These are phyloP conservation scores for Mycena alexandri DNA, from an alignment of 768 basidiomycete species.

Conservation along the genomic window DNA sequence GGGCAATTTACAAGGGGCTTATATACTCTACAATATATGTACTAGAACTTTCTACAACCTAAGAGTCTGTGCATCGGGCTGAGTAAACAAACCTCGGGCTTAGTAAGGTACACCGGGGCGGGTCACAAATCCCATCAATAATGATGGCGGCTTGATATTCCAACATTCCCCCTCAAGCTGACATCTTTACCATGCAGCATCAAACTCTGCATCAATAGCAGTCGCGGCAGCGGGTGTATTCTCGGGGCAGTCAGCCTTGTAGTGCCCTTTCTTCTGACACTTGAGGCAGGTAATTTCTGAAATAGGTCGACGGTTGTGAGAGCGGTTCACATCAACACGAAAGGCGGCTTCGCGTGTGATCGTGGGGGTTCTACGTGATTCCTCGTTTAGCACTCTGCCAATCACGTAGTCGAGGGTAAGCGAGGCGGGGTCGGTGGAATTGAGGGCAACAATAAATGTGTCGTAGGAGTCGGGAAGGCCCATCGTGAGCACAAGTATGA, in stretches of 20 bases:
- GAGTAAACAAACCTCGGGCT: too few relatives aligned
- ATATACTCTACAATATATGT: too few relatives aligned
- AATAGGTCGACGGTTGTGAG: neutral
- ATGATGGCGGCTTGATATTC: too few relatives aligned
- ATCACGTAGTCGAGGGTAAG: constrained; percentile 39
- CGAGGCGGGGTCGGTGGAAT: constrained; percentile 27
- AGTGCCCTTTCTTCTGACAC: constrained; percentile 19
- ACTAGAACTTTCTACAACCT: too few relatives aligned
- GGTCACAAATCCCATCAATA: too few relatives aligned
- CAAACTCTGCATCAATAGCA: too few relatives aligned
- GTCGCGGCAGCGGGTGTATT: neutral
- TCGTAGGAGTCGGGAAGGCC: constrained; percentile 31
- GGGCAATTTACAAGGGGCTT: too few relatives aligned
- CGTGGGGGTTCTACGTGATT: constrained; percentile 22
- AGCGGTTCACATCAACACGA: neutral
- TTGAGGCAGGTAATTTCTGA: constrained; percentile 21
- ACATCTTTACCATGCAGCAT: too few relatives aligned
- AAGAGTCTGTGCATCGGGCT: too few relatives aligned
- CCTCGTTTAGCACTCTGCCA: constrained; percentile 35
- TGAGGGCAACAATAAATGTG: constrained; percentile 35
- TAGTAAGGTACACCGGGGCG: too few relatives aligned
- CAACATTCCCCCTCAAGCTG: too few relatives aligned
- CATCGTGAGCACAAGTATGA: constrained; percentile 44
- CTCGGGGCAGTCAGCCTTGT: neutral
- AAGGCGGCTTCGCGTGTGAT: neutral